Evolutionary conservation across 2,329 filamentous ascomycete genomes (phyloP).

Genomic region (Pyricularia sp.): DNA sequence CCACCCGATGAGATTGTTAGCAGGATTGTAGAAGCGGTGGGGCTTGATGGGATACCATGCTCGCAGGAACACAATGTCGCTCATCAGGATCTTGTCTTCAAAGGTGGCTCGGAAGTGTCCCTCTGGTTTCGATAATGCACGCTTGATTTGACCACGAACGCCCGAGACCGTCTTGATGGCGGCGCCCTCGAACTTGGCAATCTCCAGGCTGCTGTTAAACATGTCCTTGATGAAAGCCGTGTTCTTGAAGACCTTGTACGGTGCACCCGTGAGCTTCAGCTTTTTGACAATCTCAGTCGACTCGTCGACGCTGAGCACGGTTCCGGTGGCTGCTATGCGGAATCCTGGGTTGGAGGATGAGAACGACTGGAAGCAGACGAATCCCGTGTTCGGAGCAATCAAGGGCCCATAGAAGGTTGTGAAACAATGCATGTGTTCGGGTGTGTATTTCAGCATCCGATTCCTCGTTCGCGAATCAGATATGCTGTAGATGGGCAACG

Average conservation of each 20-base stretch:
- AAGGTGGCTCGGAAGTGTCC: slow-evolving; percentile 95
- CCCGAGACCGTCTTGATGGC: slow-evolving; percentile 93
- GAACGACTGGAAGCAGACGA: slow-evolving; percentile 85
- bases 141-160: slow-evolving; percentile 92
- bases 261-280: slow-evolving; percentile 59
- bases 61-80: slow-evolving; percentile 88
- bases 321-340: slow-evolving; percentile 86
- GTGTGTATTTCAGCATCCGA: slow-evolving; percentile 97
- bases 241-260: slow-evolving; percentile 99
- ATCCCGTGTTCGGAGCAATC: slow-evolving; percentile 89
- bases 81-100: slow-evolving; percentile 95
- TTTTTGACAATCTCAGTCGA: slow-evolving; percentile 97
- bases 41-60: slow-evolving; percentile 97
- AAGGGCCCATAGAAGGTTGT: slow-evolving; percentile 91
- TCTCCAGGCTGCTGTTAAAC: slow-evolving; percentile 86
- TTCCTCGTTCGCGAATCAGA: slow-evolving; percentile 88
- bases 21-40: slow-evolving; percentile 91
- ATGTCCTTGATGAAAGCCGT: slow-evolving; percentile 98
- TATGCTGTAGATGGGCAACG: slow-evolving; percentile 84
- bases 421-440: slow-evolving; percentile 98
- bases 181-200: slow-evolving; percentile 96
- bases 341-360: slow-evolving; percentile 77
- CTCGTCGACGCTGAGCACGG: slow-evolving; percentile 88
- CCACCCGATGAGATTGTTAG: slow-evolving; percentile 89
- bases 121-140: slow-evolving; percentile 82